Evolutionary conservation across 2,329 filamentous ascomycete species (phyloP).

Genomic region (Emergomyces orientalis): DNA sequence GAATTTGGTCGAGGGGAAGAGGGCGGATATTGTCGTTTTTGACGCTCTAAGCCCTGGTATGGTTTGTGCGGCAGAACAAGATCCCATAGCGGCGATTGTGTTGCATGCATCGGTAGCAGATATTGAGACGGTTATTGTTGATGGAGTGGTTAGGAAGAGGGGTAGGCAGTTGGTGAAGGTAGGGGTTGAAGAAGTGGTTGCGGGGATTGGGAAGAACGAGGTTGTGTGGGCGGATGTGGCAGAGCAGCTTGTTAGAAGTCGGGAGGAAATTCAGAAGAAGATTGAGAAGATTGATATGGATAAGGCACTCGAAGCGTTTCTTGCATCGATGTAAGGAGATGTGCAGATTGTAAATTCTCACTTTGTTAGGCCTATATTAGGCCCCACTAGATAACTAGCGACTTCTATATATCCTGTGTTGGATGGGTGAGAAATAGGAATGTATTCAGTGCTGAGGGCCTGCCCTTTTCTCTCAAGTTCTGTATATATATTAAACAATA

Average conservation of each 20-base stretch:
- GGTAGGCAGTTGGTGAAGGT: slow-evolving; percentile 10
- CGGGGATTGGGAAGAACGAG: background rate
- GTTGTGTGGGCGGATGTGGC: background rate
- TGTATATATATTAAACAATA: too few species aligned
- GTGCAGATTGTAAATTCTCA: background rate
- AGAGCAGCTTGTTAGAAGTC: background rate
- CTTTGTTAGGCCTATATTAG: background rate
- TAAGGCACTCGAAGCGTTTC: background rate
- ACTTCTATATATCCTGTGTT: background rate
- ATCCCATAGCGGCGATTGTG: slow-evolving; percentile 24
- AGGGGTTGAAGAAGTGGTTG: background rate
- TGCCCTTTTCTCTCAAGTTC: background rate
- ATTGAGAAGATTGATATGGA: background rate
- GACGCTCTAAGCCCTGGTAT: slow-evolving; percentile 21
- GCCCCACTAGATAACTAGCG: background rate
- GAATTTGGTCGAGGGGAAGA: slow-evolving; percentile 22
- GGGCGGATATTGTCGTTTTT: slow-evolving; percentile 25
- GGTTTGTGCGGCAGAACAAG: slow-evolving; percentile 21
- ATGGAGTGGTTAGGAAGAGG: slow-evolving; percentile 16
- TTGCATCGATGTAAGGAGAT: background rate
- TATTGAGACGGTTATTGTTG: slow-evolving; percentile 24
- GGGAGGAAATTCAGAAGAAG: slow-evolving; percentile 1
- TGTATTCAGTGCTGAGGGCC: background rate
- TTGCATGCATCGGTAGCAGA: slow-evolving; percentile 23
- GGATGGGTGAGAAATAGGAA: background rate